Evolutionary conservation across 306 rosid genomes (phyloP).

Genomic region (Arachis hypogaea): DNA sequence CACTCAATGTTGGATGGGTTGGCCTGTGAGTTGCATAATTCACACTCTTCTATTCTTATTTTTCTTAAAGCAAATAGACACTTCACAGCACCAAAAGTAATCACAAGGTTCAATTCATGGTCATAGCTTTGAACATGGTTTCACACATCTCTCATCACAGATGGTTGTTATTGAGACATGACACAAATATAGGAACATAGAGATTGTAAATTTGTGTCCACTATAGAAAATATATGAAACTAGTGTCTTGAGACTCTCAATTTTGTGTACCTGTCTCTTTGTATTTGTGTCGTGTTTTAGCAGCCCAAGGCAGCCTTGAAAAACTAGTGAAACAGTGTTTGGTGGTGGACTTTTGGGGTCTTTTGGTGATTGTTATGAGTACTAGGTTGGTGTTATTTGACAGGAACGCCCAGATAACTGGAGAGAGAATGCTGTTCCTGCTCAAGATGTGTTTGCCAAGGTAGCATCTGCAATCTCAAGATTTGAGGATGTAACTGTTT

Average conservation of each 20-base stretch:
- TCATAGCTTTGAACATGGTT: neutral
- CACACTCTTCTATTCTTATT: neutral
- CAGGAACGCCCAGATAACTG: slow-evolving; percentile 95
- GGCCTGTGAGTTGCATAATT: slow-evolving; percentile 75
- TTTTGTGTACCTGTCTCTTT: no score
- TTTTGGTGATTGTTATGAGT: neutral
- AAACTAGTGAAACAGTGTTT: neutral
- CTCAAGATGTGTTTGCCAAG: slow-evolving; percentile 58
- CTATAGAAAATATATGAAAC: no score
- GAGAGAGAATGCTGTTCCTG: slow-evolving; percentile 71
- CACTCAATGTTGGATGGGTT: slow-evolving; percentile 85
- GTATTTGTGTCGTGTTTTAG: no score
- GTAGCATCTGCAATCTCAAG: slow-evolving; percentile 79
- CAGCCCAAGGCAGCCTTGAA: no score
- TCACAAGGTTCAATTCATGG: neutral
- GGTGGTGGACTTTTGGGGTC: neutral
- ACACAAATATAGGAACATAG: no score
- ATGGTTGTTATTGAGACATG: neutral
- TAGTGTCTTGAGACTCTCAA: no score
- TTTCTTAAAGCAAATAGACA: neutral
- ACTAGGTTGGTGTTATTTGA: slow-evolving; percentile 28
- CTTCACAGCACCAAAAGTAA: neutral
- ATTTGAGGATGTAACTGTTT: slow-evolving; percentile 85
- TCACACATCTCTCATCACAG: neutral
- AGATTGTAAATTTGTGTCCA: no score